phyloP scores from a whole-genome alignment of 495 filamentous ascomycete species.

The Aspergillus nanangensis region DNA sequence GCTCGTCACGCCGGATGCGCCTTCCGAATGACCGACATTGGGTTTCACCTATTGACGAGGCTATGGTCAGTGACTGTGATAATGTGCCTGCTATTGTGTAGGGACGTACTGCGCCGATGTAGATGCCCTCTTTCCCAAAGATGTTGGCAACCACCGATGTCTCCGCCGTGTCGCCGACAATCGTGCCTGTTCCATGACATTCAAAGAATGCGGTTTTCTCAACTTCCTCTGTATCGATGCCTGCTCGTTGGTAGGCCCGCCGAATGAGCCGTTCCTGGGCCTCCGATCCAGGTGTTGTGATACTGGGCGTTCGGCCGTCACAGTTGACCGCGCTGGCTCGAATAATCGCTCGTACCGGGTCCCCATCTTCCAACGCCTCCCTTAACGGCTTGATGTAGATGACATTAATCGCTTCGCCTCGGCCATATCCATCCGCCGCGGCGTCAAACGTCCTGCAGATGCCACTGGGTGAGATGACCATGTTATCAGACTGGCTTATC shows the following conservation, averaged over 20 bases:
- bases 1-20: slow-evolving; percentile 48
- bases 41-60: slow-evolving; percentile 32
- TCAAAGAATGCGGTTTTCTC: slow-evolving; percentile 25
- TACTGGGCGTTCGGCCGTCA: slow-evolving; percentile 22
- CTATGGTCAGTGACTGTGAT: background rate
- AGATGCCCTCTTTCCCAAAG: slow-evolving; percentile 24
- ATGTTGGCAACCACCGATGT: slow-evolving; percentile 38
- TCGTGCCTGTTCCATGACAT: slow-evolving; percentile 40
- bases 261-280: slow-evolving; percentile 15
- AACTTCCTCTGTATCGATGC: slow-evolving; percentile 11
- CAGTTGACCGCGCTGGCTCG: slow-evolving; percentile 26
- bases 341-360: slow-evolving; percentile 37
- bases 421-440: slow-evolving; percentile 57
- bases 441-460: slow-evolving; percentile 56
- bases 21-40: slow-evolving; percentile 46
- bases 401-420: slow-evolving; percentile 49
- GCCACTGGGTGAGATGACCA: slow-evolving; percentile 18
- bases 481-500: slow-evolving; percentile 22
- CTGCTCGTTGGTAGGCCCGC: slow-evolving; percentile 24
- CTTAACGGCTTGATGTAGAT: slow-evolving; percentile 26
- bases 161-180: slow-evolving; percentile 35
- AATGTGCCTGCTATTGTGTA: background rate
- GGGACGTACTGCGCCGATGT: slow-evolving; percentile 22
- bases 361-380: slow-evolving; percentile 22
- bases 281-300: slow-evolving; percentile 3